phyloP scores from a whole-genome alignment of 2,329 filamentous ascomycete species.

The Colletotrichum acutatum region DNA sequence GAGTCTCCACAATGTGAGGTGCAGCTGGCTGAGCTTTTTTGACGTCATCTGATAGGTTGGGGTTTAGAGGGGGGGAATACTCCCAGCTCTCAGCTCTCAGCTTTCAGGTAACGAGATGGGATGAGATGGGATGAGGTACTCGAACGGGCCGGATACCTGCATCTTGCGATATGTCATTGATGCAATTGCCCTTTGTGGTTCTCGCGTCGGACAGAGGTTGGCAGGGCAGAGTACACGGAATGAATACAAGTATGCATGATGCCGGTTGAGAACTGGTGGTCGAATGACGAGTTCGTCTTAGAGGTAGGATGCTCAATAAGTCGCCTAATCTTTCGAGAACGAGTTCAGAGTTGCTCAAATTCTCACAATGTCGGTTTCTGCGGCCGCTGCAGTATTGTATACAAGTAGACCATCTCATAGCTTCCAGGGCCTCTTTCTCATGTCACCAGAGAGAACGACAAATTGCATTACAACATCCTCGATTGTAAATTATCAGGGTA shows the following conservation, averaged over 20 bases:
- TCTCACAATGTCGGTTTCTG: no score
- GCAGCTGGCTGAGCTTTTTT: background rate
- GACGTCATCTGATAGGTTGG: constrained; percentile 35
- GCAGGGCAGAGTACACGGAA: no score
- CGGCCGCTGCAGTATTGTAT: no score
- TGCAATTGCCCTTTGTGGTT: background rate
- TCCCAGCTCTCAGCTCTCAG: background rate
- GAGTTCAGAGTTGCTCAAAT: no score
- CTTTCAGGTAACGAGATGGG: background rate
- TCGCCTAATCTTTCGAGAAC: no score
- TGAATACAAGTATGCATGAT: no score
- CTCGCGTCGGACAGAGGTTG: background rate
- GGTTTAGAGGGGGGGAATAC: background rate
- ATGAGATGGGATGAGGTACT: background rate
- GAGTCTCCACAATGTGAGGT: constrained; percentile 17
- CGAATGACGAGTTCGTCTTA: no score
- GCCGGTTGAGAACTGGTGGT: no score
- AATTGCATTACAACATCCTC: background rate
- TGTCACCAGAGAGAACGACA: background rate
- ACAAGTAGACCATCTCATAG: no score
- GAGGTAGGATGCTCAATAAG: no score
- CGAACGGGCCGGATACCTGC: background rate
- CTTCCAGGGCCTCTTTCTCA: background rate
- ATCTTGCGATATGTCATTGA: background rate
- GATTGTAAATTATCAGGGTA: background rate